Percentiles rank a stretch among this genome's conserved stretches.
Evolutionary conservation across 2,329 filamentous ascomycete species (phyloP).

Genomic region (Aspergillus pseudotamarii): DNA sequence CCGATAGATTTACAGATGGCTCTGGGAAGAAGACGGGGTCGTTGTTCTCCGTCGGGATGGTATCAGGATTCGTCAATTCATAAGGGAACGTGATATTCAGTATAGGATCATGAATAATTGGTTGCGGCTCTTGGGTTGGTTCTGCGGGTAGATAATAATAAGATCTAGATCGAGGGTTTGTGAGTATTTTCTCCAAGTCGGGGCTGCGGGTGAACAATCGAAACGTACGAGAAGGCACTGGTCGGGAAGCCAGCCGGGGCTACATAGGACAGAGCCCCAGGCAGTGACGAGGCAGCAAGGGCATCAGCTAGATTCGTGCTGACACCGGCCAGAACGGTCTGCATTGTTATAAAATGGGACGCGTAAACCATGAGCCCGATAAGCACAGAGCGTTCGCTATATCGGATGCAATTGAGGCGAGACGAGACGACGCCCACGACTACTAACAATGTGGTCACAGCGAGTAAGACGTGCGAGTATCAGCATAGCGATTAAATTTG

Average conservation of each 20-base stretch:
- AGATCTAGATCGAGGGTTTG: slow-evolving; percentile 19
- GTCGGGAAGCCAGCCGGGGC: slow-evolving; percentile 54
- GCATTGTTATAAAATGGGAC: slow-evolving; percentile 9
- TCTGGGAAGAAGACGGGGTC: slow-evolving; percentile 57
- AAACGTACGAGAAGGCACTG: slow-evolving; percentile 49
- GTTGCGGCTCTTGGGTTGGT: slow-evolving; percentile 56
- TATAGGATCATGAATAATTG: slow-evolving; percentile 56
- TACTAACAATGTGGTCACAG: neutral
- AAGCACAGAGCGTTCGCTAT: neutral
- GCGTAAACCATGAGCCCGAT: neutral
- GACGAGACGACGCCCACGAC: neutral
- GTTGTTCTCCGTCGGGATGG: slow-evolving; percentile 50
- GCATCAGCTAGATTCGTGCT: slow-evolving; percentile 5
- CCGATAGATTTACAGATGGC: slow-evolving; percentile 50
- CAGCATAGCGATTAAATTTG: neutral
- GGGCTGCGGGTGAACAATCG: neutral
- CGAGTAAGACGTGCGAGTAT: neutral
- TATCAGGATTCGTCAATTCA: slow-evolving; percentile 58
- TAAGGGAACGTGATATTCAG: slow-evolving; percentile 57
- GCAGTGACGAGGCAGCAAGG: slow-evolving; percentile 18
- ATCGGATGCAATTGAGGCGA: neutral
- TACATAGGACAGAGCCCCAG: slow-evolving; percentile 27
- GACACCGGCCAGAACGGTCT: slow-evolving; percentile 15
- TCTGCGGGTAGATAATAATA: slow-evolving; percentile 51
- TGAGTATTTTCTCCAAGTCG: neutral